Evolutionary conservation across 1,139 yeast species (phyloP), one percentile per base, ranked within the genome.

Genomic region (Candida neerlandica): DNA sequence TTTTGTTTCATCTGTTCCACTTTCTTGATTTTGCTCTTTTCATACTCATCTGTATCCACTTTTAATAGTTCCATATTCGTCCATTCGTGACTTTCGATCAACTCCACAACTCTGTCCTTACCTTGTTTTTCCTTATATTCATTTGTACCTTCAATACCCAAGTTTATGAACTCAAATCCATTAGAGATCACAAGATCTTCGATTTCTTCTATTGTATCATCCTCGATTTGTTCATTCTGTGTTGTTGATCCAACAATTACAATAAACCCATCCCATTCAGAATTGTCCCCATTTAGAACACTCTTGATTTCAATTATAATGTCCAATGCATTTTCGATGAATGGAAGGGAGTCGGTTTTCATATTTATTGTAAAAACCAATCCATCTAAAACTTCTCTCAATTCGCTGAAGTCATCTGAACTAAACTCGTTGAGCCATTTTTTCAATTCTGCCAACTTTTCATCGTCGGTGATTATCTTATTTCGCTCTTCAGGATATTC

Each of bases 41-140:
- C 48, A 47, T 65, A 64, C 10, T 50, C 51, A 11, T 50, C 54
- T 11, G 52, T 40, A 23, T 53, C 51, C 5, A 42, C 43, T 5
- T 47, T 43, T 2, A 47, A 40, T 10, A 51, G n/a, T 5, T 61
- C 63, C 46, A 62, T 58, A 41, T 63, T 59, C 14, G 57, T 52
- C 81, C 81, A 76, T 29, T 72, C 76, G 51, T 76, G 78, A 1
- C 73, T 60, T 26, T 75, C 71, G 10, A 76, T 51, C 15, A 76
- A 51, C 51, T 76, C 81, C 4, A 55, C 45, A 5, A 76, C 47
- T 43, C 81, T 48, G 45, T 67, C 69, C 30, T 52, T 58, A 1
- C 73, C 74, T 3, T 61, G 34, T 34, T 55, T 65, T 29, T 67
- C 73, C 38, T 51, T 56, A 47, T 47, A 69, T 49, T 67, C 71